Percentiles rank a stretch among this genome's conserved stretches.
These are phyloP conservation scores for Aspergillus sparsus DNA, from an alignment of 495 filamentous ascomycete species.

Conservation along the genomic window DNA sequence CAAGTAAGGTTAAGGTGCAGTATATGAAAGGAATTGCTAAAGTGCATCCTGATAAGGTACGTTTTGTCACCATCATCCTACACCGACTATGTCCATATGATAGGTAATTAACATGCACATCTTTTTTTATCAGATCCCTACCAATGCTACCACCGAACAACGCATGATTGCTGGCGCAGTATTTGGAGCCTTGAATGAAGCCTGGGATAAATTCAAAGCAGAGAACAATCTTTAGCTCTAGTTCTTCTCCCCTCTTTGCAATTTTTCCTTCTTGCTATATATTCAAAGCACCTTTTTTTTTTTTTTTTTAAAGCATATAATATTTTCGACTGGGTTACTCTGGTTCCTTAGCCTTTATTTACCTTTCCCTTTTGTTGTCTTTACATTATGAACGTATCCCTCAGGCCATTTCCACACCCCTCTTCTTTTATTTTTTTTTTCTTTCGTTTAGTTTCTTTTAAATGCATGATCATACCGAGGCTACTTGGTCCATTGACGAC, in stretches of 20 bases:
- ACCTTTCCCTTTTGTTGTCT: too few relatives aligned
- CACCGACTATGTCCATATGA: background rate
- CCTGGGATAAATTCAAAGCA: slow-evolving; percentile 95
- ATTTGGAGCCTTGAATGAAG: slow-evolving; percentile 92
- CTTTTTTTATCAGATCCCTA: slow-evolving; percentile 63
- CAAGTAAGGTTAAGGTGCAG: slow-evolving; percentile 89
- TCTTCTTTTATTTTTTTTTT: background rate
- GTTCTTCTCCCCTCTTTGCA: slow-evolving; percentile 14
- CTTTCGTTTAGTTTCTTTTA: background rate
- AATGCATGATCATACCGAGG: background rate
- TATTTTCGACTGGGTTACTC: too few relatives aligned
- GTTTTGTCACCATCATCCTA: slow-evolving; percentile 28
- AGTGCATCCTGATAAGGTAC: slow-evolving; percentile 97
- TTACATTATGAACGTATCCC: too few relatives aligned
- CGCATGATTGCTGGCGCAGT: slow-evolving; percentile 89
- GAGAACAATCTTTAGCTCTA: slow-evolving; percentile 65
- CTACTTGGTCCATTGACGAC: background rate
- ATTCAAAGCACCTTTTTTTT: slow-evolving; percentile 5
- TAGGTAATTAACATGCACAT: slow-evolving; percentile 3
- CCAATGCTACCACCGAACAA: slow-evolving; percentile 89
- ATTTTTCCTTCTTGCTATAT: slow-evolving; percentile 6
- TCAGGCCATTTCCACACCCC: background rate
- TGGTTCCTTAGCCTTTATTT: too few relatives aligned
- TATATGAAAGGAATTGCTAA: slow-evolving; percentile 99
- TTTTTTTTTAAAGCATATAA: background rate